phyloP scores from a whole-genome alignment of 192 early-diverging fungal genomes.

The Pilobolus umbonatus region DNA sequence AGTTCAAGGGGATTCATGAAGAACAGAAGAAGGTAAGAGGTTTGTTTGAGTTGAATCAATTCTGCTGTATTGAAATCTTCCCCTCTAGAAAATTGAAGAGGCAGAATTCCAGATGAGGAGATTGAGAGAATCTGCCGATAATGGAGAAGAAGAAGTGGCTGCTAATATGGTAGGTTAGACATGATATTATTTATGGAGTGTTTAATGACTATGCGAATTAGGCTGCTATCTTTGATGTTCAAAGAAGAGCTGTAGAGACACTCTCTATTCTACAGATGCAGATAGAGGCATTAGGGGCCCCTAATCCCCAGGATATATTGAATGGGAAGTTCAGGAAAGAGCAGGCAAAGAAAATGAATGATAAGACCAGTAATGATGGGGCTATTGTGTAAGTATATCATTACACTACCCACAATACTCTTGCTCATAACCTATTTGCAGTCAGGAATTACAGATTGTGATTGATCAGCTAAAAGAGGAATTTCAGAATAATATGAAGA shows the following conservation, averaged over 20 bases:
- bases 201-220: not conserved
- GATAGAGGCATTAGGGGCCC: slow-evolving; percentile 31
- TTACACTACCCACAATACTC: too few relatives aligned
- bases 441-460: slow-evolving; percentile 5
- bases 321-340: slow-evolving; percentile 1
- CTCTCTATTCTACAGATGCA: slow-evolving; percentile 20
- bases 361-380: too few relatives aligned
- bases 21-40: slow-evolving; percentile 29
- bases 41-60: not conserved
- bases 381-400: not conserved
- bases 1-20: slow-evolving; percentile 23
- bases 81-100: slow-evolving; percentile 29
- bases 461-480: too few relatives aligned
- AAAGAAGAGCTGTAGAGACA: slow-evolving; percentile 22
- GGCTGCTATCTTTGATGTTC: slow-evolving; percentile 24
- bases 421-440: too few relatives aligned
- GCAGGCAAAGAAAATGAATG: not conserved
- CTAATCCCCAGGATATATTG: slow-evolving; percentile 13
- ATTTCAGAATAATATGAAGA: not conserved
- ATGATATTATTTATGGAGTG: not conserved
- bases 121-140: slow-evolving; percentile 1
- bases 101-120: slow-evolving; percentile 23
- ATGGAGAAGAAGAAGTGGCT: slow-evolving; percentile 8
- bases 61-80: not conserved
- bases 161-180: slow-evolving; percentile 17